phyloP scores from a whole-genome alignment of 2,329 filamentous ascomycete species.

The Trichoderma guizhouense region DNA sequence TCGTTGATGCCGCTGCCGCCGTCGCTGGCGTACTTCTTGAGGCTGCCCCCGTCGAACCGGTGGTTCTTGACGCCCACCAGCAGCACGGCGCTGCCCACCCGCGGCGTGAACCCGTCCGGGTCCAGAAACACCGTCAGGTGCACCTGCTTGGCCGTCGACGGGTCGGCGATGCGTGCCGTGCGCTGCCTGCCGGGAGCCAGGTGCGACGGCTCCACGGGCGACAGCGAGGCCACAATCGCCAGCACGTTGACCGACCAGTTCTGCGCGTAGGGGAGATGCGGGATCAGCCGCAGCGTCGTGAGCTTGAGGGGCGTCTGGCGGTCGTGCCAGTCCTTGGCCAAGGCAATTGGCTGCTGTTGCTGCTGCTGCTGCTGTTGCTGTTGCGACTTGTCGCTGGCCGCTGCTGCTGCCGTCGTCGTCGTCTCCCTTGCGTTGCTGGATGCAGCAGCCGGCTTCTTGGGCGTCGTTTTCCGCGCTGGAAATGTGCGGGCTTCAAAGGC shows the following conservation, averaged over 20 bases:
- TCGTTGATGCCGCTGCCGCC: conserved; percentile 1
- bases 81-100: conserved; percentile 48
- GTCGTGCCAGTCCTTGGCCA: conserved; percentile 42
- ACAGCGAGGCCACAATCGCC: conserved; percentile 47
- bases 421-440: neutral
- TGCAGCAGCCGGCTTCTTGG: neutral
- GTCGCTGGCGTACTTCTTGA: conserved; percentile 46
- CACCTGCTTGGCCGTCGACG: conserved; percentile 50
- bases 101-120: conserved; percentile 46
- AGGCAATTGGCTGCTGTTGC: conserved; percentile 30
- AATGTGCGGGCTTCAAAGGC: conserved; percentile 37
- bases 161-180: conserved; percentile 49
- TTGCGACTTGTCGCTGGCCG: neutral
- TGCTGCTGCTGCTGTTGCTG: neutral
- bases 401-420: neutral
- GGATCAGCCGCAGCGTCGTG: conserved; percentile 48
- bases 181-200: conserved; percentile 50
- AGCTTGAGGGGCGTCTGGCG: conserved; percentile 47
- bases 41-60: conserved; percentile 46
- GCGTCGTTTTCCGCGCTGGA: conserved; percentile 20
- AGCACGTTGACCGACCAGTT: conserved; percentile 58
- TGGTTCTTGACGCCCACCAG: conserved; percentile 58
- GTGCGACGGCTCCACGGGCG: conserved; percentile 46
- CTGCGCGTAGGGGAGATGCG: conserved; percentile 52
- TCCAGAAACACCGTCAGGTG: conserved; percentile 54